Base-by-base conservation (phyloP, 2,329 filamentous ascomycete genomes). In the Trichoderma semiorbis region DNA sequence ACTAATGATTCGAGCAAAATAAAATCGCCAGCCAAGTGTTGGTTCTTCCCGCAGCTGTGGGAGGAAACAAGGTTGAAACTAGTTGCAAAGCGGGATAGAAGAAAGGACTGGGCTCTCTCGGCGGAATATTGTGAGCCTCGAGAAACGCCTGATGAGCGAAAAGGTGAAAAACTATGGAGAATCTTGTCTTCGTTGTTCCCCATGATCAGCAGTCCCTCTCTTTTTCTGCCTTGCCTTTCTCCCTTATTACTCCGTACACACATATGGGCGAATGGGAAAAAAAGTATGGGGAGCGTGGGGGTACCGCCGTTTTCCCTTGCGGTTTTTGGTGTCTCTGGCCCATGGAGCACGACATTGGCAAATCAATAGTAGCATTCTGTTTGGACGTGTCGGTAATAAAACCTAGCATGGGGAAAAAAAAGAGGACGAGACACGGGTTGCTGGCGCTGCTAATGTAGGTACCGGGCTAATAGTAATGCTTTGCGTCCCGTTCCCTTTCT, bases 241-340 rank as follows among this genome's bases (percentile, higher is more conserved):
- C 18, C 28, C 47, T 53, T 53, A 53, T 43, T 43, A 43, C 39
- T 43, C 39, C 47, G 21, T 50, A 21, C 11, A 24, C 47, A 14
- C 21, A 21, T 24, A 24, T 24, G 47, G 47, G 47, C 47, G 47
- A 53, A 21, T 24, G 43, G 47, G 47, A 12, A 39, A 26, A 53
- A 34, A 39, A n/a, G 24, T 24, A 68, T 60, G 65, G 65, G 36
- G 65, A 68, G 65, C 65, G 65, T 68, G 65, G 65, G 65, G 65
- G 65, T 68, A 58, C 65, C 36, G 34, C 30, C 24, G 18, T 58
- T 55, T 32, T 47, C 39, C 39, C 39, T 18, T 30, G 53, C 36
- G 65, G 24, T 39, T n/a, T 68, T 28, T 36, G 32, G 24, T 67
- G 24, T 32, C 28, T 60, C 34, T 60, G 34, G 34, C 53, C 65